Evolutionary conservation across 169 alveolate species (phyloP), one percentile per base, ranked within the genome.

Genomic region (Pseudocohnilembus persalinus): DNA sequence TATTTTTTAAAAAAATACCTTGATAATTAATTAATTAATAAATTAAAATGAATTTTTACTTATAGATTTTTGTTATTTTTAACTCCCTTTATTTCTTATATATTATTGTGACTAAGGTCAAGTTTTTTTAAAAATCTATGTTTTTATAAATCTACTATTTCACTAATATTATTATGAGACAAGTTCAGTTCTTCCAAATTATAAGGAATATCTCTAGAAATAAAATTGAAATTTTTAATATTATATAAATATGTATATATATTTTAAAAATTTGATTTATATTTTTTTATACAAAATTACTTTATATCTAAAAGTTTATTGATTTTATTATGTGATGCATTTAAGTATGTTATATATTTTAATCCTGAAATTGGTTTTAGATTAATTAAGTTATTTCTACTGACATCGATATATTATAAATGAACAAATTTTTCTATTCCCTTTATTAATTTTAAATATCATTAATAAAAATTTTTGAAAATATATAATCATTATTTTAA

Each of bases 271-370:
- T 29, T 31, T 77, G 73, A 72, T 31, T 82, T 68, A 29, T 77
- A 65, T 1, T 72, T 72, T 77, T 80, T 72, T 25, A 68, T 26
- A 4, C 0, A 73, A 24, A 29, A 82, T 29, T 86, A 86, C 90
- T 91, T 94, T 76, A 95, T 91, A 82, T 95, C 97, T 82, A 92
- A 87, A 72, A 92, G 83, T 68, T 88, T 89, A 28, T 90, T 84
- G 30, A 95, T 72, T 64, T 88, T 88, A 79, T 95, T 95, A 80
- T 90, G 85, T 27, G 94, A 83, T 29, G 95, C 96, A 34, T 89
- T 84, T 76, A 91, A 75, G 29, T 87, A 81, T 64, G 85, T 88
- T 28, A 91, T 77, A 84, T 91, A 88, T 68, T 91, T 86, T 35
- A 91, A 79, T 35, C 85, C 76, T 27, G 85, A 77, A 32, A 91